These are phyloP conservation scores for Ambrosia trifida DNA, from an alignment of 129 eudicot genomes.

Conservation along the genomic window DNA sequence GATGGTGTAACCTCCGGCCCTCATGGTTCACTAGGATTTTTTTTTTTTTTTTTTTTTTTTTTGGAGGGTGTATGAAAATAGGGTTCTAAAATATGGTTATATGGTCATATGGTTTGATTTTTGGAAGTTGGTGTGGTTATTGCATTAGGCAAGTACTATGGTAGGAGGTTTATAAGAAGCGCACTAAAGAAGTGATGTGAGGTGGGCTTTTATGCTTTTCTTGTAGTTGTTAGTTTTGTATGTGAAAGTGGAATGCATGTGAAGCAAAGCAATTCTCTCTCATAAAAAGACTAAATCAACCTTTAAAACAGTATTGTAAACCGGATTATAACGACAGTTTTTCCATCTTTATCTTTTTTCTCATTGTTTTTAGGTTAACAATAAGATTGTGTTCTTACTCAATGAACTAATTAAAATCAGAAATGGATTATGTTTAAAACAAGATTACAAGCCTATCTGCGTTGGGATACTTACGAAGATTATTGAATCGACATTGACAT, in stretches of 20 bases:
- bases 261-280: conserved; percentile 60
- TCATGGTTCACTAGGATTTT: conserved; percentile 39
- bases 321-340: conserved; percentile 17
- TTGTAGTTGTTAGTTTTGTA: conserved; percentile 65
- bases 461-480: too few relatives aligned
- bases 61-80: conserved; percentile 4
- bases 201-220: conserved; percentile 66
- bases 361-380: not conserved
- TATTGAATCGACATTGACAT: too few relatives aligned
- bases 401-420: not conserved
- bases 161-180: conserved; percentile 27
- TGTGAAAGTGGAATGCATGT: conserved; percentile 78
- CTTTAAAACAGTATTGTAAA: conserved; percentile 30
- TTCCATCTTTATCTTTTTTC: not conserved
- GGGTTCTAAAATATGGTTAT: conserved; percentile 22
- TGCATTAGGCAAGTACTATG: conserved; percentile 31
- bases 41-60: too few relatives aligned
- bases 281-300: conserved; percentile 40
- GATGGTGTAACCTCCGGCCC: conserved; percentile 65
- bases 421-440: not conserved
- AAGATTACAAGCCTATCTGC: too few relatives aligned
- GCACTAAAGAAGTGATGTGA: conserved; percentile 32
- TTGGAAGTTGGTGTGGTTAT: conserved; percentile 30
- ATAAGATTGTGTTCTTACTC: conserved; percentile 23
- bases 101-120: conserved; percentile 30